Conservation (phyloP, 139 green algal species). For the Micractinium conductrix region DNA sequence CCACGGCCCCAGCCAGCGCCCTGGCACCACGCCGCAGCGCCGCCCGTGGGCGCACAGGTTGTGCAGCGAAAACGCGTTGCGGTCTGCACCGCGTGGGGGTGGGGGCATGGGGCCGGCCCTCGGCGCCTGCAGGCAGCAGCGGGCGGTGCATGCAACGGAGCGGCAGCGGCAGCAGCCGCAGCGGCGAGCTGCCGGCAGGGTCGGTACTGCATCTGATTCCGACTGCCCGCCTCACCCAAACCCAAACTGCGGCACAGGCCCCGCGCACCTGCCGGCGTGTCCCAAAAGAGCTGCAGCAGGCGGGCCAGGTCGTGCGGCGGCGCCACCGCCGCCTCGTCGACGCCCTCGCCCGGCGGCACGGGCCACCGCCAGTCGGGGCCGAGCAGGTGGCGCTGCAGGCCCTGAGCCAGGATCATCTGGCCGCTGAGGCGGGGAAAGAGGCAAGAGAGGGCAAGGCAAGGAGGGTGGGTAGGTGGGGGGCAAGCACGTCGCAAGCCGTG, state of each 20-base stretch:
- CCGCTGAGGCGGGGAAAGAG: conserved; percentile 53
- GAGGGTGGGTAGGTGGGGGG: too few species aligned
- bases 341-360: background rate
- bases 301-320: conserved; percentile 38
- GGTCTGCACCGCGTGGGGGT: background rate
- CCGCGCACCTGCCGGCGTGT: conserved; percentile 40
- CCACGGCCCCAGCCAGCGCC: conserved; percentile 91
- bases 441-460: background rate
- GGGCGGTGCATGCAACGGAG: background rate
- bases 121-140: background rate
- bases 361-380: conserved; percentile 55
- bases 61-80: conserved; percentile 81
- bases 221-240: too few species aligned
- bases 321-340: background rate
- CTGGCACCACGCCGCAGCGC: conserved; percentile 73
- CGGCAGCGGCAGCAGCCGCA: background rate
- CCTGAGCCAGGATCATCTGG: conserved; percentile 93
- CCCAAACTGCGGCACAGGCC: too few species aligned
- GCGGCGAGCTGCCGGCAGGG: background rate
- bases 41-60: conserved; percentile 72
- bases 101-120: background rate
- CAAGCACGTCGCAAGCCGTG: too few species aligned
- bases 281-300: conserved; percentile 66
- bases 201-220: background rate
- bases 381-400: conserved; percentile 60